Base-by-base conservation (phyloP, 352 stramenopile species). In the Halophytophthora polymorphica region DNA sequence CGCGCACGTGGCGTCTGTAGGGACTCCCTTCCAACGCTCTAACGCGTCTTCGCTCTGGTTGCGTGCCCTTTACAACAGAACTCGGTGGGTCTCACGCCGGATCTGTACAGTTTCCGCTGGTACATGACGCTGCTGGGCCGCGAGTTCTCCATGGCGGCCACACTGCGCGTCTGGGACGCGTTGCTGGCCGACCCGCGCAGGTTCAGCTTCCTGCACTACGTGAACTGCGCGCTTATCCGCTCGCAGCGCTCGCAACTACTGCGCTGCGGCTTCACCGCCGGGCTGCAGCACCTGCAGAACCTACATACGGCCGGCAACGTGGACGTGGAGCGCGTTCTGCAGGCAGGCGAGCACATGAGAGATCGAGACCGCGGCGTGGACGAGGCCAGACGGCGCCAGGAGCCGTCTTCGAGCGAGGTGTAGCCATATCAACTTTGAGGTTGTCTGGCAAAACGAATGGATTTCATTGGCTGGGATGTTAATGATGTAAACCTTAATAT, bases 131-230 rank as follows among this genome's bases (percentile, higher is more conserved):
- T 88, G 0, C 50, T 88, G 10, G 53, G 66, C 0, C 73, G 76
- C 12, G 75, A 90, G 39, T 88, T 90, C n/a, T 36, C 67, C 8
- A 86, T 90, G 59, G 17, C 40, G 2, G 52, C 55, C 18, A 88
- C 76, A 18, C 65, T 86, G 40, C 70, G 67, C 11, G 51, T 90
- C 25, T 90, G 79, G 74, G 76, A 90, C 43, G 50, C 79, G 2
- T 51, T 90, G 19, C 63, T 90, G 3, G 58, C 73, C 0, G 76
- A 88, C 41, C 42, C 71, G 17, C 83, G 74, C 56, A 71, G 76
- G 10, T 90, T 90, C 54, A 76, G 71, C 45, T 85, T 90, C 38
- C 37, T 90, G 10, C 76, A 88, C 51, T 90, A 88, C 53, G 62
- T 86, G 23, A 78, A 67, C 50, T 78, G 69, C 25, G 70, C 76